Conservation (phyloP, 176 grass and related monocot genomes). For the Musa acuminata region DNA sequence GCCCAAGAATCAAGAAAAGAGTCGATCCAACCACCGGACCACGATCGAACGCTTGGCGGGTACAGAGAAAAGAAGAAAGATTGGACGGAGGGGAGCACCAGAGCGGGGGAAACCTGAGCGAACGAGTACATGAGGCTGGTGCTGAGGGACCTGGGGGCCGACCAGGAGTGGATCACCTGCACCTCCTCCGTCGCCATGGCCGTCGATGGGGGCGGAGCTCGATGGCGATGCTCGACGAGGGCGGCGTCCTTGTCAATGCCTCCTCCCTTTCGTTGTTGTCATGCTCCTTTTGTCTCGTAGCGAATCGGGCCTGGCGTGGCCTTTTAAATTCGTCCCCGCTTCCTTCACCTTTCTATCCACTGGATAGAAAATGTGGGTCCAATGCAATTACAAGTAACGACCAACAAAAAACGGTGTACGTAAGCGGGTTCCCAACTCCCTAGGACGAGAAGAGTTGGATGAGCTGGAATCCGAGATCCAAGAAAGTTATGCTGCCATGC, state of each 20-base stretch:
- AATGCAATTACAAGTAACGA: no score
- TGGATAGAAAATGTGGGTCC: no score
- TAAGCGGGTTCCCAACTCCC: no score
- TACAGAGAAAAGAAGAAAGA: neutral
- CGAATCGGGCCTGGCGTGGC: no score
- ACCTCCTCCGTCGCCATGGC: constrained; percentile 30
- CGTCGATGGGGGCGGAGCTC: constrained; percentile 15
- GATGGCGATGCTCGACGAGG: neutral
- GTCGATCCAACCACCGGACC: neutral
- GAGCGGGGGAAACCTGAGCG: constrained; percentile 44
- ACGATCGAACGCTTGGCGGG: neutral
- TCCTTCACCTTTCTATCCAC: no score
- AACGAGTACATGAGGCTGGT: constrained; percentile 99
- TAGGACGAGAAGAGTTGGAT: no score
- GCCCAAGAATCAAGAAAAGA: neutral
- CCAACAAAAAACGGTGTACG: no score
- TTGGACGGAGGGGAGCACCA: neutral
- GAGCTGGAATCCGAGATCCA: no score
- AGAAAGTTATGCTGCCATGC: no score
- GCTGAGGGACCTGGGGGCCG: constrained; percentile 85
- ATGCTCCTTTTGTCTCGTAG: no score
- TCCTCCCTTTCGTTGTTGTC: neutral
- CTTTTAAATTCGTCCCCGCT: no score
- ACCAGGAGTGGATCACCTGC: constrained; percentile 91
- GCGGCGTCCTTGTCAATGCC: neutral